These are phyloP conservation scores for Colletotrichum sp. DNA, from an alignment of 2,329 filamentous ascomycete species.

Conservation along the genomic window DNA sequence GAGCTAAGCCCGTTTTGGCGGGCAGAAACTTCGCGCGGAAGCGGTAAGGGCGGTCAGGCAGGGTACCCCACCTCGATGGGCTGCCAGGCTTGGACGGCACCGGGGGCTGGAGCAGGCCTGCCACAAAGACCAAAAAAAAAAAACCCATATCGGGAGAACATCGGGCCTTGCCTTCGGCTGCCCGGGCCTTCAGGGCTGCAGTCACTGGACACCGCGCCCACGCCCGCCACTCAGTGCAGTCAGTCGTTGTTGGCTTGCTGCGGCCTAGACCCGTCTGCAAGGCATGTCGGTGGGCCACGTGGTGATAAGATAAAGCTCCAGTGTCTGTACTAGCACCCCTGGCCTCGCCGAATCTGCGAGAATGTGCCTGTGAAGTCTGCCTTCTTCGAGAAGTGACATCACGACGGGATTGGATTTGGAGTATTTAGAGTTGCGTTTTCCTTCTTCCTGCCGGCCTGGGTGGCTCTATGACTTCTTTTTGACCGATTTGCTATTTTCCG, in stretches of 20 bases:
- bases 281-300: constrained; percentile 31
- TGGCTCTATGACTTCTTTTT: not conserved
- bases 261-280: not conserved
- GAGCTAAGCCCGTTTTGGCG: not conserved
- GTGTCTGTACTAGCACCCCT: not conserved
- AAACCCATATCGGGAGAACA: not conserved
- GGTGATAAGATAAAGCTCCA: constrained; percentile 31
- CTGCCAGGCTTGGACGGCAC: not conserved
- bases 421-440: not conserved
- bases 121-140: not conserved
- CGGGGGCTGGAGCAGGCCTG: not conserved
- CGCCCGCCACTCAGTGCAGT: not conserved
- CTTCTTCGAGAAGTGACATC: constrained; percentile 5
- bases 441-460: not conserved
- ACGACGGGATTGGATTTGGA: not conserved
- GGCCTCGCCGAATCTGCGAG: constrained; percentile 41
- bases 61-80: not conserved
- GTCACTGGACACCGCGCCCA: not conserved
- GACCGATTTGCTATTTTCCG: not conserved
- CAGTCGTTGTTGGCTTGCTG: not conserved
- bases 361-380: constrained; percentile 33
- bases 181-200: not conserved
- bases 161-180: not conserved
- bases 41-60: not conserved
- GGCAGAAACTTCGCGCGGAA: not conserved